These are phyloP conservation scores for Nematocida major DNA, from an alignment of 371 early-diverging fungal species.

Conservation along the genomic window DNA sequence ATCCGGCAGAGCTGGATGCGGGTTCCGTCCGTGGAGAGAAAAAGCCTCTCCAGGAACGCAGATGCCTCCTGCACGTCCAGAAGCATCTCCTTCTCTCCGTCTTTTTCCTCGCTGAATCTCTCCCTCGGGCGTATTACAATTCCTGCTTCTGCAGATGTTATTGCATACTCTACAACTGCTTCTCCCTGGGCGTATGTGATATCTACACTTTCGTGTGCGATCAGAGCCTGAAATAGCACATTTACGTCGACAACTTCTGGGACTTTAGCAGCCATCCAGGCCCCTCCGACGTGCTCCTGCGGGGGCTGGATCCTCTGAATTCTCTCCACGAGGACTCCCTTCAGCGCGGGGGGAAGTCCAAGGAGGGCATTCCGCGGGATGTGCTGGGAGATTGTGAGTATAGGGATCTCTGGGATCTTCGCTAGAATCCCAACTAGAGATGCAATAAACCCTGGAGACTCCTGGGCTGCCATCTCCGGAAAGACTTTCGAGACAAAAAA, in stretches of 20 bases:
- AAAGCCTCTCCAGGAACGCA: neutral
- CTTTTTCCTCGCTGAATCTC: neutral
- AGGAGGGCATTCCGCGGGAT: neutral
- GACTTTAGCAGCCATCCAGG: neutral
- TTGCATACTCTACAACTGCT: neutral
- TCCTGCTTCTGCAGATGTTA: neutral
- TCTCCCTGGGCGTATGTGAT: neutral
- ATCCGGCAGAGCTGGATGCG: constrained; percentile 23
- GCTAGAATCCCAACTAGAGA: neutral
- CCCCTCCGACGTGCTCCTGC: neutral
- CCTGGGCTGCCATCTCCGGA: neutral
- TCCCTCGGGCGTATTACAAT: neutral
- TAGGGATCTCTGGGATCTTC: neutral
- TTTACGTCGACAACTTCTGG: neutral
- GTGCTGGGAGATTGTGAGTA: neutral
- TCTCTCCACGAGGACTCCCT: neutral
- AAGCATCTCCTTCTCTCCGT: neutral
- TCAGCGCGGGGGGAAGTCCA: neutral
- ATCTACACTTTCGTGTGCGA: neutral
- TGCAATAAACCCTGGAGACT: neutral
- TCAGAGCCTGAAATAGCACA: neutral
- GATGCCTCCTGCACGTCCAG: neutral
- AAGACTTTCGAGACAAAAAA: constrained; percentile 6
- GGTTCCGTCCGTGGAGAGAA: constrained; percentile 1
- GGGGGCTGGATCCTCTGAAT: neutral